phyloP scores from a whole-genome alignment of 129 eudicot species.

The Deinandra increscens region DNA sequence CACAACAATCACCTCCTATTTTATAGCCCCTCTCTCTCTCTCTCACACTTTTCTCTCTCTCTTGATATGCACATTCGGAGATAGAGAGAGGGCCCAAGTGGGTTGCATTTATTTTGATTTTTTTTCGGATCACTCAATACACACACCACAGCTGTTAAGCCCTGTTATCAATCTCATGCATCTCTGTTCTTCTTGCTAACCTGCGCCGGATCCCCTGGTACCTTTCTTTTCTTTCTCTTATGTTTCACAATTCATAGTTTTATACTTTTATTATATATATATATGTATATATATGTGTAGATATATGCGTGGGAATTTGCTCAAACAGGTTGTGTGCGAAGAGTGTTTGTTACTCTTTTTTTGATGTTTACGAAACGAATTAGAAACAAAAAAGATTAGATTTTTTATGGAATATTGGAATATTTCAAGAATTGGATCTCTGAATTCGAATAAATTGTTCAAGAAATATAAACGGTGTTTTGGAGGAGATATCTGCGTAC shows the following conservation, averaged over 20 bases:
- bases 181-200: slow-evolving; percentile 38
- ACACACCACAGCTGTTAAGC: slow-evolving; percentile 19
- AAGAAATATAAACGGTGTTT: slow-evolving; percentile 25
- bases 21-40: slow-evolving; percentile 20
- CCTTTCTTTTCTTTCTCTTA: neutral
- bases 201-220: slow-evolving; percentile 32
- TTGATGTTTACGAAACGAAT: slow-evolving; percentile 14
- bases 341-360: neutral
- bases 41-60: neutral
- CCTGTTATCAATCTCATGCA: slow-evolving; percentile 24
- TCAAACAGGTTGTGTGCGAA: slow-evolving; percentile 16
- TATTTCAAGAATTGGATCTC: slow-evolving; percentile 19
- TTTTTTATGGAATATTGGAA: slow-evolving; percentile 15
- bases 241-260: neutral
- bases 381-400: slow-evolving; percentile 21
- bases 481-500: slow-evolving; percentile 14
- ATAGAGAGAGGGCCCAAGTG: slow-evolving; percentile 27
- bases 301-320: neutral
- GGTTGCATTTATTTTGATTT: slow-evolving; percentile 34
- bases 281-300: neutral
- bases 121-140: slow-evolving; percentile 38
- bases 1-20: slow-evolving; percentile 26
- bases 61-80: neutral
- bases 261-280: neutral
- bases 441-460: neutral